Conservation (phyloP, 805 yeast genomes). For the Metschnikowia lachancei region DNA sequence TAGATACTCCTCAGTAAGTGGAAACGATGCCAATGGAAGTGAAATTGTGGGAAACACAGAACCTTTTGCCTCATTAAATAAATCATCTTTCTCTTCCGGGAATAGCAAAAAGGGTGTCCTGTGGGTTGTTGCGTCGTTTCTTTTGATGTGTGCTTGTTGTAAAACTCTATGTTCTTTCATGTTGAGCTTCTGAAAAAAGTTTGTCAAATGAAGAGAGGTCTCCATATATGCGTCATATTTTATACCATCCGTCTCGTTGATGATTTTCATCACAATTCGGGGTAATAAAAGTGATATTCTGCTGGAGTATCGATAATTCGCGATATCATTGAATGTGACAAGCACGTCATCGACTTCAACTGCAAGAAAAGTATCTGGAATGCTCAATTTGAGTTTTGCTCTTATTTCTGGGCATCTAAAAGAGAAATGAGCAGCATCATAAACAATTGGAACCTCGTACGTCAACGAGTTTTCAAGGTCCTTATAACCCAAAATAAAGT, state of each 20-base stretch:
- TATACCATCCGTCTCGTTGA: constrained; percentile 14
- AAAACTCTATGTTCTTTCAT: constrained; percentile 43
- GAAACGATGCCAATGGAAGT: constrained; percentile 61
- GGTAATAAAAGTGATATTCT: constrained; percentile 53
- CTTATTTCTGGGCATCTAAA: constrained; percentile 50
- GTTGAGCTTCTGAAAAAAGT: constrained; percentile 54
- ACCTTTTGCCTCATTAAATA: constrained; percentile 50
- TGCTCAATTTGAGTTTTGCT: constrained; percentile 39
- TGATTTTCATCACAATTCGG: constrained; percentile 34
- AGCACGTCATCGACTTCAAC: constrained; percentile 24
- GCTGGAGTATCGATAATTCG: constrained; percentile 62
- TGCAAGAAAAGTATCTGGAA: constrained; percentile 13
- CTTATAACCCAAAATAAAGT: constrained; percentile 58
- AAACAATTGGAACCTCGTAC: constrained; percentile 51
- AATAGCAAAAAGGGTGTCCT: constrained; percentile 71
- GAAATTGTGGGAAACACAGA: constrained; percentile 59
- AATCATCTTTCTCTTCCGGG: constrained; percentile 44
- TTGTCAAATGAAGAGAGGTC: constrained; percentile 60
- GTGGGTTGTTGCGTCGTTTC: constrained; percentile 82
- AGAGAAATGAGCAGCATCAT: constrained; percentile 68
- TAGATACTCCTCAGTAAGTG: constrained; percentile 42
- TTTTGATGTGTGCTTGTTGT: constrained; percentile 64
- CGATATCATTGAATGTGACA: constrained; percentile 62
- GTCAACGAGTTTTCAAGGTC: constrained; percentile 77
- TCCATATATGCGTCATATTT: constrained; percentile 39